Evolutionary conservation across 108 stramenopile species (phyloP).

Genomic region (Cylindrotheca fusiformis): DNA sequence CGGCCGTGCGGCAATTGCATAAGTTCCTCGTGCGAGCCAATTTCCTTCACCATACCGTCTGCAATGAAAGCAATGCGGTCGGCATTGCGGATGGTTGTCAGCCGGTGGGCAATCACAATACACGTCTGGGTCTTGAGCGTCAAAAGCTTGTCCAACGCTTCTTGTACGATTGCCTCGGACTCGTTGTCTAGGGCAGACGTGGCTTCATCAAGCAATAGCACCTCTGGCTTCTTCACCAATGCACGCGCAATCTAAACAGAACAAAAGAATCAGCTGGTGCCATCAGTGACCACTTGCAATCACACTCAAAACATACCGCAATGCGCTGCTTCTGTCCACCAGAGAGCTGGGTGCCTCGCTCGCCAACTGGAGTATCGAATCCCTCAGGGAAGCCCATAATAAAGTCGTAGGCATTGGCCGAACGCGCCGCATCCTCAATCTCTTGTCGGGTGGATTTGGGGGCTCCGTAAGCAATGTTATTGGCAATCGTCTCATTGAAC

Average conservation of each 20-base stretch:
- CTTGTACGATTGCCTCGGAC: conserved; percentile 80
- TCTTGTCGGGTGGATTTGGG: conserved; percentile 47
- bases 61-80: conserved; percentile 75
- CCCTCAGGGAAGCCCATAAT: conserved; percentile 62
- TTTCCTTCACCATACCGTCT: conserved; percentile 60
- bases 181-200: conserved; percentile 84
- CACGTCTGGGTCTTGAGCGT: conserved; percentile 52
- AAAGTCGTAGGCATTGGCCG: conserved; percentile 88
- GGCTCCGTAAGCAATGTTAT: conserved; percentile 86
- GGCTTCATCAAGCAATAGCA: conserved; percentile 89
- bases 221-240: conserved; percentile 69
- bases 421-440: conserved; percentile 74
- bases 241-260: conserved; percentile 88
- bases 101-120: conserved; percentile 84
- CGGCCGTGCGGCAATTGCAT: conserved; percentile 56
- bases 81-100: conserved; percentile 79
- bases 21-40: conserved; percentile 90
- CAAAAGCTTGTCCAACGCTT: conserved; percentile 82
- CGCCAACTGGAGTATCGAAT: conserved; percentile 55
- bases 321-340: conserved; percentile 77
- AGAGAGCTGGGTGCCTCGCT: conserved; percentile 52
- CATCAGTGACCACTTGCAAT: conserved; percentile 25
- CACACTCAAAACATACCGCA: conserved; percentile 31
- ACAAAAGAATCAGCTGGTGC: background rate
- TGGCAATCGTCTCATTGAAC: conserved; percentile 81